Evolutionary conservation across 1,284 basidiomycete species (phyloP).

Genomic region (Microbotryum intermedium): DNA sequence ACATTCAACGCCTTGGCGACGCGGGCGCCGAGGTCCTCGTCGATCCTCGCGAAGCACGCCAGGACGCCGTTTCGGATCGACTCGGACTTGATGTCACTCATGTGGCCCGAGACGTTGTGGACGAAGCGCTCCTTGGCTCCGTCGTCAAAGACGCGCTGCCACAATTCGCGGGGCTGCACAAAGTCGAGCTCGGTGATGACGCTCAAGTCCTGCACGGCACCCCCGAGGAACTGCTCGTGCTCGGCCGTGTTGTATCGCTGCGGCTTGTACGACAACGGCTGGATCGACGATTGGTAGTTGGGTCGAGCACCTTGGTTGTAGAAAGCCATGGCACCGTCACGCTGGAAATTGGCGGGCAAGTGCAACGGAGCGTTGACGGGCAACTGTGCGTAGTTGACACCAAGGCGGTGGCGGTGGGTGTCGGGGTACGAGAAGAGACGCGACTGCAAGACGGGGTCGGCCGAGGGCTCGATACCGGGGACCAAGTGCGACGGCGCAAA

Average conservation of each 20-base stretch:
- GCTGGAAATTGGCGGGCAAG: conserved; percentile 63
- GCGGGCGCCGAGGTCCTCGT: conserved; percentile 60
- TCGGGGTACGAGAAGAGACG: conserved; percentile 94
- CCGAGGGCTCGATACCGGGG: conserved; percentile 76
- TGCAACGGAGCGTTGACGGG: conserved; percentile 61
- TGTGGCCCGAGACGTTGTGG: conserved; percentile 65
- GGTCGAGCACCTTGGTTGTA: conserved; percentile 70
- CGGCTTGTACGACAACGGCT: conserved; percentile 51
- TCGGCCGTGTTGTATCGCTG: conserved; percentile 40
- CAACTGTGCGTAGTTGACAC: conserved; percentile 76
- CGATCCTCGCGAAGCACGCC: conserved; percentile 49
- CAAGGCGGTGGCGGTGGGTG: conserved; percentile 68
- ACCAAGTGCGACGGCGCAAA: conserved; percentile 79
- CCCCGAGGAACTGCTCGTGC: conserved; percentile 68
- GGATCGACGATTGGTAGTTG: conserved; percentile 74
- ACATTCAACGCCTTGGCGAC: conserved; percentile 64
- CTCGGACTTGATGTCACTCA: conserved; percentile 55
- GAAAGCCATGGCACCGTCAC: conserved; percentile 52
- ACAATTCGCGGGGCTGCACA: conserved; percentile 76
- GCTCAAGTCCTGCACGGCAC: conserved; percentile 63
- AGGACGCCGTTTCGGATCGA: conserved; percentile 60
- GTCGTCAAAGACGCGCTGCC: conserved; percentile 66
- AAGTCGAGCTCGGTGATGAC: conserved; percentile 82
- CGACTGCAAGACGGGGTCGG: conserved; percentile 83
- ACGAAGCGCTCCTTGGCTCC: conserved; percentile 60